Conservation (phyloP, 495 filamentous ascomycete species). For the Penicillium simplicissimum region DNA sequence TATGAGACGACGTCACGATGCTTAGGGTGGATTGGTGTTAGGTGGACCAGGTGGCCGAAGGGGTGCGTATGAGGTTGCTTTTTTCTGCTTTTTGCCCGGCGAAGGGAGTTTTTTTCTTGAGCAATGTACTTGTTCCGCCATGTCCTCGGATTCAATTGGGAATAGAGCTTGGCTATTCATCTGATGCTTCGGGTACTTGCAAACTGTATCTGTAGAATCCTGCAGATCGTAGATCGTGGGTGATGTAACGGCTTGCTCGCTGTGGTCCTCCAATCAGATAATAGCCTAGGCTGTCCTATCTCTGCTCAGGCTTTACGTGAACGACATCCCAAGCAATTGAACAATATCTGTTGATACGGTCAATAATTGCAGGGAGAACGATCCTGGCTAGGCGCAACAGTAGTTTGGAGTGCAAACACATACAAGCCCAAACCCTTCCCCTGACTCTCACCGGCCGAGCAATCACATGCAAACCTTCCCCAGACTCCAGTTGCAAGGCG, state of each 20-base stretch:
- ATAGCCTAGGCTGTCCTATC: not conserved
- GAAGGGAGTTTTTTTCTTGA: constrained; percentile 31
- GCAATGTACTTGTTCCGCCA: constrained; percentile 29
- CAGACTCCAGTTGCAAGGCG: too few species aligned
- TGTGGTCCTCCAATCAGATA: not conserved
- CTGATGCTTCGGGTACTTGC: not conserved
- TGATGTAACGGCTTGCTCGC: not conserved
- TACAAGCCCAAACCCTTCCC: not conserved
- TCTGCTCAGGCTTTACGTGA: not conserved
- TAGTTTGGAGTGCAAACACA: not conserved
- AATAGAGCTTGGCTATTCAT: constrained; percentile 33
- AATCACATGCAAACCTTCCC: not conserved
- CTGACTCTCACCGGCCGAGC: not conserved
- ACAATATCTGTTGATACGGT: not conserved
- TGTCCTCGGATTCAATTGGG: constrained; percentile 17
- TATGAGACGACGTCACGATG: constrained; percentile 33
- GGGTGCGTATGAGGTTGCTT: constrained; percentile 30
- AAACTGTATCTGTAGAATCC: not conserved
- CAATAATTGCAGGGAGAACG: not conserved
- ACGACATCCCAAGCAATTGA: not conserved
- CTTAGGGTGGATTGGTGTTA: constrained; percentile 37
- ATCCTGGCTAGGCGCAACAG: not conserved
- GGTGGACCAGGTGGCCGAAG: constrained; percentile 36
- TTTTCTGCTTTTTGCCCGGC: constrained; percentile 22
- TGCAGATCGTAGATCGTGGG: not conserved